These are phyloP conservation scores for Globisporangium emineosum DNA, from an alignment of 352 stramenopile species.

Conservation along the genomic window DNA sequence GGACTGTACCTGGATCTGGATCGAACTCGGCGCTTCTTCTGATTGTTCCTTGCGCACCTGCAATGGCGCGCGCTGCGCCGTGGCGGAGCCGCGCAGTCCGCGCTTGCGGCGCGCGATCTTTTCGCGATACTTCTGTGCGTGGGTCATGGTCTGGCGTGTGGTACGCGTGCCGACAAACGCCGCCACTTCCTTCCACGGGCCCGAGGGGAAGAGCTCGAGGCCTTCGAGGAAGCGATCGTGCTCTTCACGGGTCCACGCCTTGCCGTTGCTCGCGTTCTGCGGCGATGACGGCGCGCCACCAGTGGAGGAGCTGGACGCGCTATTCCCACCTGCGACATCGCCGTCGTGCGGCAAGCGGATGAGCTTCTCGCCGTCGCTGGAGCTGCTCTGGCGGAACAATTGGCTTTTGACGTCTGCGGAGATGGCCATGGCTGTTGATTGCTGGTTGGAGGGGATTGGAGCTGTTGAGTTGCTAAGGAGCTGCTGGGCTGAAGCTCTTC, in stretches of 20 bases:
- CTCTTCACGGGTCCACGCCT: constrained; percentile 33
- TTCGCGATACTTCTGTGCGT: constrained; percentile 41
- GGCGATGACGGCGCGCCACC: background rate
- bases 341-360: constrained; percentile 15
- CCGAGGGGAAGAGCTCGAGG: constrained; percentile 33
- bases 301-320: background rate
- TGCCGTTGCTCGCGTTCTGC: constrained; percentile 15
- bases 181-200: constrained; percentile 39
- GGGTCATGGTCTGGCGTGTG: constrained; percentile 39
- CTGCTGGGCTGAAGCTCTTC: background rate
- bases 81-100: constrained; percentile 1
- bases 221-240: constrained; percentile 46
- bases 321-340: background rate
- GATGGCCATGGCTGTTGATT: constrained; percentile 10
- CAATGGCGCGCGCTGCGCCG: constrained; percentile 3
- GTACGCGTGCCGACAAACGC: constrained; percentile 30
- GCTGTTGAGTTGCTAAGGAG: background rate
- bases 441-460: background rate
- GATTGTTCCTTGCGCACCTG: background rate
- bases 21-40: background rate
- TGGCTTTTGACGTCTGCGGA: constrained; percentile 18
- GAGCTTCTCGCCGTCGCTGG: constrained; percentile 17
- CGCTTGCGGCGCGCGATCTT: constrained; percentile 13
- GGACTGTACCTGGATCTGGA: background rate
- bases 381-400: constrained; percentile 19